Percentiles rank a stretch among this genome's conserved stretches.
phyloP scores from a whole-genome alignment of 2,329 filamentous ascomycete species.

The Arthrobotrys sinensis region DNA sequence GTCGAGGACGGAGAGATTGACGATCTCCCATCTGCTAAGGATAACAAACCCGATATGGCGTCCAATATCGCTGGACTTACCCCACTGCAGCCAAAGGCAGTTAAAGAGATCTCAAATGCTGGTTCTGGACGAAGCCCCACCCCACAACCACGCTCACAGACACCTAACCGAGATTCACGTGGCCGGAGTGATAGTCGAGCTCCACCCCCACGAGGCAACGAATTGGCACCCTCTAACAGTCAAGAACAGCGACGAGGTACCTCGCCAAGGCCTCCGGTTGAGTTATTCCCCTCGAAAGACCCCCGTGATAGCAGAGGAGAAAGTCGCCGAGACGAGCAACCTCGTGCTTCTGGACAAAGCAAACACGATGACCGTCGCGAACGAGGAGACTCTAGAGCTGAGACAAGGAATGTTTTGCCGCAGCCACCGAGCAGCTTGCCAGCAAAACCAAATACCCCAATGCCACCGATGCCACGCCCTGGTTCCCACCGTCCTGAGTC shows the following conservation, averaged over 20 bases:
- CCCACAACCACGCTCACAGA: slow-evolving; percentile 42
- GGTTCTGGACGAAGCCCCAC: slow-evolving; percentile 45
- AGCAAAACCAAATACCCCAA: slow-evolving; percentile 56
- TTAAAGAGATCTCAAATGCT: slow-evolving; percentile 40
- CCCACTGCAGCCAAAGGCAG: slow-evolving; percentile 34
- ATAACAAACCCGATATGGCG: slow-evolving; percentile 33
- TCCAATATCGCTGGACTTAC: slow-evolving; percentile 48
- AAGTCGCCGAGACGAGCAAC: slow-evolving; percentile 37
- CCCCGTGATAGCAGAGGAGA: slow-evolving; percentile 7
- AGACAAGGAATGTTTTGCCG: slow-evolving; percentile 42
- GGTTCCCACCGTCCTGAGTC: slow-evolving; percentile 47
- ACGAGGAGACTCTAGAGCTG: slow-evolving; percentile 45
- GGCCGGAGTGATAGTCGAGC: slow-evolving; percentile 53
- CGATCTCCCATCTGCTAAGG: slow-evolving; percentile 60
- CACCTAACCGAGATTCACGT: slow-evolving; percentile 48
- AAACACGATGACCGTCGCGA: slow-evolving; percentile 59
- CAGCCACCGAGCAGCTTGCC: slow-evolving; percentile 58
- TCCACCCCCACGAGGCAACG: slow-evolving; percentile 36
- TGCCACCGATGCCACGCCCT: slow-evolving; percentile 54
- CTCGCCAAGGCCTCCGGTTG: slow-evolving; percentile 41
- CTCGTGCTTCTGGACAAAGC: slow-evolving; percentile 19
- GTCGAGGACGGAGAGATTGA: slow-evolving; percentile 65
- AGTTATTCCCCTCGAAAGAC: slow-evolving; percentile 51
- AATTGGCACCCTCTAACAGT: slow-evolving; percentile 32
- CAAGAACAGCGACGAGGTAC: slow-evolving; percentile 52